Conservation (phyloP, 345 rosid species). For the Acer yangbiense region DNA sequence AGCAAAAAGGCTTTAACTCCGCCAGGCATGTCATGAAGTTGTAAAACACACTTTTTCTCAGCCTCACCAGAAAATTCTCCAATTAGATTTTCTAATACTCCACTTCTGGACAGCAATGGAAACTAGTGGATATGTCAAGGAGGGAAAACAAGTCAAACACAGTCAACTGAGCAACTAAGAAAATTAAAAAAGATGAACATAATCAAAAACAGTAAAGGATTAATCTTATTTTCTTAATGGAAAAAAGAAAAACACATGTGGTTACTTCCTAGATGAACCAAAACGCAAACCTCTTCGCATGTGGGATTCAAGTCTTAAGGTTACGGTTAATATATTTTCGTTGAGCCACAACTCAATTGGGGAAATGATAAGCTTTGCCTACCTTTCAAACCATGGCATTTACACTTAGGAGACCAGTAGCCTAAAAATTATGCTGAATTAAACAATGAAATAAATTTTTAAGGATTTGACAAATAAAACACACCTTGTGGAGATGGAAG, state of each 20-base stretch:
- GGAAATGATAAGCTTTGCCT: neutral
- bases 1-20: conserved; percentile 75
- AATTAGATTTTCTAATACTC: conserved; percentile 55
- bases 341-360: neutral
- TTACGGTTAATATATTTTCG: neutral
- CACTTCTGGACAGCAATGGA: conserved; percentile 88
- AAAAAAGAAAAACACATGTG: too few species aligned
- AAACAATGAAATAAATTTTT: neutral
- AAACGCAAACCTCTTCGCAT: neutral
- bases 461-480: conserved; percentile 5
- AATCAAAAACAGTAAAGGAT: too few species aligned
- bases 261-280: too few species aligned
- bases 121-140: conserved; percentile 49
- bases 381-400: neutral
- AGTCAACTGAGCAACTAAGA: conserved; percentile 5
- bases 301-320: neutral
- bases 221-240: too few species aligned
- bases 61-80: conserved; percentile 40
- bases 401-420: neutral
- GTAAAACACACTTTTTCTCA: conserved; percentile 47
- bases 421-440: too few species aligned
- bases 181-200: neutral
- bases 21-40: conserved; percentile 78
- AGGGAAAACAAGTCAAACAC: conserved; percentile 2
- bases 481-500: conserved; percentile 89